Percentiles rank a stretch among this genome's conserved stretches.
Conservation (phyloP, 352 stramenopile genomes). For the Phytophthora fragariae region DNA sequence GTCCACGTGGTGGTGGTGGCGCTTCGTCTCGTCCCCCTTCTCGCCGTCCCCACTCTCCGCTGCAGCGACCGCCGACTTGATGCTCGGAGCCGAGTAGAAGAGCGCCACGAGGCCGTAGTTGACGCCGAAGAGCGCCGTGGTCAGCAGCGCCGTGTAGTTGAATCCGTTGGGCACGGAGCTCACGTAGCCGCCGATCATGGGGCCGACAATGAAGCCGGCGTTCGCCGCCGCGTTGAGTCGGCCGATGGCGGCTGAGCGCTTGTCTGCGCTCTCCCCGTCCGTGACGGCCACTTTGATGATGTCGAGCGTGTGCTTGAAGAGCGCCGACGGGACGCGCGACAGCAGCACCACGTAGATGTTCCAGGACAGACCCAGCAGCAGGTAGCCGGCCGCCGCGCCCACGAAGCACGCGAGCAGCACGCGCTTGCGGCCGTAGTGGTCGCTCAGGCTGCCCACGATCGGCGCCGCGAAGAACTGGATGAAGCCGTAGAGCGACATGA, state of each 20-base stretch:
- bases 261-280: slow-evolving; percentile 51
- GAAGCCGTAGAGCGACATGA: slow-evolving; percentile 89
- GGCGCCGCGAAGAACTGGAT: slow-evolving; percentile 87
- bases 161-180: slow-evolving; percentile 75
- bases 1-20: slow-evolving; percentile 26
- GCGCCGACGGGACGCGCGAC: slow-evolving; percentile 69
- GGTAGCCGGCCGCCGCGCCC: slow-evolving; percentile 65
- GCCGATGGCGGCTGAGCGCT: slow-evolving; percentile 58
- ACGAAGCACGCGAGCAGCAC: slow-evolving; percentile 76
- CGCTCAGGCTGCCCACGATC: slow-evolving; percentile 75
- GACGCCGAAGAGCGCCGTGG: slow-evolving; percentile 65
- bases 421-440: slow-evolving; percentile 69
- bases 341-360: slow-evolving; percentile 84
- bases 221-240: slow-evolving; percentile 79
- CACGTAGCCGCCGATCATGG: slow-evolving; percentile 74
- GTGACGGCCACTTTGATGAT: slow-evolving; percentile 79
- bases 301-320: slow-evolving; percentile 89
- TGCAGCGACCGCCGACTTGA: not conserved
- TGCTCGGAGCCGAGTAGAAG: slow-evolving; percentile 51
- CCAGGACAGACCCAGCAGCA: slow-evolving; percentile 76
- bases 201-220: slow-evolving; percentile 81
- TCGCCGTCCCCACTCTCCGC: not conserved
- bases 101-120: slow-evolving; percentile 76
- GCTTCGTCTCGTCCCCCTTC: slow-evolving; percentile 18
- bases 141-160: slow-evolving; percentile 84